Base-by-base conservation (phyloP, 306 rosid genomes). In the Abrus pulchellus region DNA sequence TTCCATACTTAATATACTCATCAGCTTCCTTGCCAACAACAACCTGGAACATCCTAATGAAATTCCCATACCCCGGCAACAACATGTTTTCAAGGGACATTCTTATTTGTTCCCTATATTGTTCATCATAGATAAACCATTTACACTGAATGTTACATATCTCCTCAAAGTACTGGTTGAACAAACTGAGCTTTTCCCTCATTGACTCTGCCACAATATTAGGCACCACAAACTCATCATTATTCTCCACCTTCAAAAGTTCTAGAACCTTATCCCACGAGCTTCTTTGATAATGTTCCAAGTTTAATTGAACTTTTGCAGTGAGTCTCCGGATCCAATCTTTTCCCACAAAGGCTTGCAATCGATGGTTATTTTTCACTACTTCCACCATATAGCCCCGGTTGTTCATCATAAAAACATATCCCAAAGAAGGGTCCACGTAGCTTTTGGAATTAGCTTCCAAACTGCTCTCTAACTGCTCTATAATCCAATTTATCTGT, bases 341-440 rank as follows among this genome's bases (percentile, higher is more conserved):
- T 86, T 44, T 32, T n/a, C 90, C 92, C 20, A 92, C 49, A 9
- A 48, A 1, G 1, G 73, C 75, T 13, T 87, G 92, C 64, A 92
- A 40, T 49, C 85, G 90, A 43, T 81, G 81, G 34, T 85, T 91
- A 53, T 77, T 88, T 27, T 4, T 91, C 69, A 86, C 85, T 56
- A 47, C 54, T 68, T 36, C 40, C 4, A 4, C 90, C 9, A 90
- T 85, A 79, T 90, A 92, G 48, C 85, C 75, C 50, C 86, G 84
- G 63, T 91, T 93, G 66, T 91, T 90, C 92, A 91, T 88, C 87
- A 91, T 70, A 77, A 91, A 93, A 52, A 93, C 49, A 34, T 47
- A 82, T 77, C 88, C 41, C 79, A 91, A 80, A 12, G 90, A 87
- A 28, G 87, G 63, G 57, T 91, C 91, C 70, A 69, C 72, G 45